Evolutionary conservation across 2,329 filamentous ascomycete species (phyloP).

Genomic region (Fusarium tjaetaba): DNA sequence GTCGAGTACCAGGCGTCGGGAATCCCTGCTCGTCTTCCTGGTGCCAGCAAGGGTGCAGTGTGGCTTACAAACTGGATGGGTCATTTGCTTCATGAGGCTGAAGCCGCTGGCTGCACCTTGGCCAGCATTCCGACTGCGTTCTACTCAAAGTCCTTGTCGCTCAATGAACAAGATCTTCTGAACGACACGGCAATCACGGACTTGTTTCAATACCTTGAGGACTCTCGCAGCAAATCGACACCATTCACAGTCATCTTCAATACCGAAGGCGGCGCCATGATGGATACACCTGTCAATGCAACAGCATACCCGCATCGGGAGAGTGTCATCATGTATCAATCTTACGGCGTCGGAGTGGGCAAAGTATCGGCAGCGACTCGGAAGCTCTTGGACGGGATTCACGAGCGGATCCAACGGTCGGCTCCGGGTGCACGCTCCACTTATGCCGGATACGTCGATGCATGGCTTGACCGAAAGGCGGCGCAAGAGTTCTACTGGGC

Average conservation of each 20-base stretch:
- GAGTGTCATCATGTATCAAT: constrained; percentile 71
- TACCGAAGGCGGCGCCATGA: constrained; percentile 67
- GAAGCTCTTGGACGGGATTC: constrained; percentile 62
- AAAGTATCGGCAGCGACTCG: constrained; percentile 57
- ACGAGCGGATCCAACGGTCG: constrained; percentile 51
- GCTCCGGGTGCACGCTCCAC: constrained; percentile 55
- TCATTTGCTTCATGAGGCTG: constrained; percentile 62
- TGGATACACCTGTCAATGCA: constrained; percentile 63
- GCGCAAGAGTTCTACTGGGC: constrained; percentile 54
- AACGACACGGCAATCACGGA: constrained; percentile 55
- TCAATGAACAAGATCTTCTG: constrained; percentile 60
- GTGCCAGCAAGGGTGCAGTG: constrained; percentile 51
- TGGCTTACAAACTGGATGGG: constrained; percentile 72
- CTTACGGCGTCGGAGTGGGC: constrained; percentile 64
- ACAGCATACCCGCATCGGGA: constrained; percentile 73
- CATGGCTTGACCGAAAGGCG: constrained; percentile 51
- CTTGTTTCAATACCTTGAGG: constrained; percentile 65
- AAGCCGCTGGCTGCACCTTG: constrained; percentile 59
- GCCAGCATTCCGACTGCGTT: constrained; percentile 61
- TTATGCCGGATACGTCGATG: constrained; percentile 73
- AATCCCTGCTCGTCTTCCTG: constrained; percentile 59
- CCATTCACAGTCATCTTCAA: constrained; percentile 73
- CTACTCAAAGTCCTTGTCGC: constrained; percentile 66
- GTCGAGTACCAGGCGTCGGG: constrained; percentile 64
- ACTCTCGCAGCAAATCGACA: constrained; percentile 58